These are phyloP conservation scores for Candida argentea DNA, from an alignment of 805 yeast species.

Conservation along the genomic window DNA sequence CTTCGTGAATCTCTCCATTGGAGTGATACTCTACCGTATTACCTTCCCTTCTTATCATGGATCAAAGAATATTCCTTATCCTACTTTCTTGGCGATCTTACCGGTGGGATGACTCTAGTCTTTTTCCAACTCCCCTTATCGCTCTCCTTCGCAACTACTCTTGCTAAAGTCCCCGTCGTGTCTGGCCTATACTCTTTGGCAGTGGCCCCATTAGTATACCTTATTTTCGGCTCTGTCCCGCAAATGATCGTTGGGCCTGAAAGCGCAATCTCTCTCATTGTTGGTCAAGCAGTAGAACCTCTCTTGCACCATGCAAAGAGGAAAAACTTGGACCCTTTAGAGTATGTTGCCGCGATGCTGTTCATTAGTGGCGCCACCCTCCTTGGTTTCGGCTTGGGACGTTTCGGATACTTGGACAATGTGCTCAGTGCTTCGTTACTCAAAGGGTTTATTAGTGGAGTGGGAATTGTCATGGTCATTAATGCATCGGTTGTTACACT, in stretches of 20 bases:
- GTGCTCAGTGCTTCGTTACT: constrained; percentile 29
- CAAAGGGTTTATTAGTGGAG: constrained; percentile 35
- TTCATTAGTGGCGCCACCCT: constrained; percentile 67
- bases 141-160: constrained; percentile 29
- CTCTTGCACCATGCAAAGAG: constrained; percentile 24
- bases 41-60: constrained; percentile 64
- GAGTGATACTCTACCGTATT: constrained; percentile 41
- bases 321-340: constrained; percentile 27
- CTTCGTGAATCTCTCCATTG: constrained; percentile 17
- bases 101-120: constrained; percentile 82
- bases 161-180: constrained; percentile 34
- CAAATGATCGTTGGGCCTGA: constrained; percentile 40
- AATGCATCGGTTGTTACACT: constrained; percentile 66
- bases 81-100: constrained; percentile 48
- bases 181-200: constrained; percentile 31
- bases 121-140: constrained; percentile 87
- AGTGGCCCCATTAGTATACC: constrained; percentile 28
- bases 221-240: constrained; percentile 34
- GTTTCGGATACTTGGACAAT: constrained; percentile 28
- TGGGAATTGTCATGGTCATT: constrained; percentile 34
- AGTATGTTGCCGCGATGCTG: constrained; percentile 57
- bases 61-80: constrained; percentile 35
- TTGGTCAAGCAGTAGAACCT: constrained; percentile 39
- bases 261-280: constrained; percentile 34
- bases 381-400: constrained; percentile 50